These are phyloP conservation scores for Malassezia furfur DNA, from an alignment of 1,284 basidiomycete genomes.

Conservation along the genomic window DNA sequence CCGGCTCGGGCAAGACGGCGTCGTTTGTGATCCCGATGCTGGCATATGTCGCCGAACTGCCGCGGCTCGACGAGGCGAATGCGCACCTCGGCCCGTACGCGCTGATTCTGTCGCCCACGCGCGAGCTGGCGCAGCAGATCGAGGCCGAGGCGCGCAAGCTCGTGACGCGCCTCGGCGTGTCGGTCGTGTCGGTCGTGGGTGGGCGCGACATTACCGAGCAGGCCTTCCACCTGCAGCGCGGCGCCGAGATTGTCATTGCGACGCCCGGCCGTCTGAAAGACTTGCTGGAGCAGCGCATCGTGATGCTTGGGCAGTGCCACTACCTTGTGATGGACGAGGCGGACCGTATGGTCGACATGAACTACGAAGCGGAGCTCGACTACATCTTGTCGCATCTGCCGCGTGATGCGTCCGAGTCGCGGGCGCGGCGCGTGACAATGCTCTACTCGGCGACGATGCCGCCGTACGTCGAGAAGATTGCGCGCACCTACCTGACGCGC, in stretches of 20 bases:
- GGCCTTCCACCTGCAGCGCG: slow-evolving; percentile 85
- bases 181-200: slow-evolving; percentile 92
- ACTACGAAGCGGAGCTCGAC: slow-evolving; percentile 85
- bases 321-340: slow-evolving; percentile 99
- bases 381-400: slow-evolving; percentile 92
- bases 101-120: slow-evolving; percentile 86
- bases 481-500: slow-evolving; percentile 80
- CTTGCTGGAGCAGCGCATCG: slow-evolving; percentile 85
- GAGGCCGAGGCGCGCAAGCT: slow-evolving; percentile 87
- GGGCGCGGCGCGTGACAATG: slow-evolving; percentile 51
- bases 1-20: slow-evolving; percentile 91
- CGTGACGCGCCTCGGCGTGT: slow-evolving; percentile 73
- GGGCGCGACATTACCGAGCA: slow-evolving; percentile 88
- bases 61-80: slow-evolving; percentile 77
- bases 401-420: slow-evolving; percentile 55
- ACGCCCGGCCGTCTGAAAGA: slow-evolving; percentile 96
- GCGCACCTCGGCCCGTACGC: slow-evolving; percentile 87
- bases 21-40: slow-evolving; percentile 98
- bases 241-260: slow-evolving; percentile 94
- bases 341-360: slow-evolving; percentile 94
- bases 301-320: slow-evolving; percentile 89
- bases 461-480: slow-evolving; percentile 80
- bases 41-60: slow-evolving; percentile 76
- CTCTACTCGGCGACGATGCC: slow-evolving; percentile 99
- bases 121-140: slow-evolving; percentile 95